Percentiles rank a stretch among this genome's conserved stretches.
phyloP scores from a whole-genome alignment of 306 rosid species.

The Castanea sativa region DNA sequence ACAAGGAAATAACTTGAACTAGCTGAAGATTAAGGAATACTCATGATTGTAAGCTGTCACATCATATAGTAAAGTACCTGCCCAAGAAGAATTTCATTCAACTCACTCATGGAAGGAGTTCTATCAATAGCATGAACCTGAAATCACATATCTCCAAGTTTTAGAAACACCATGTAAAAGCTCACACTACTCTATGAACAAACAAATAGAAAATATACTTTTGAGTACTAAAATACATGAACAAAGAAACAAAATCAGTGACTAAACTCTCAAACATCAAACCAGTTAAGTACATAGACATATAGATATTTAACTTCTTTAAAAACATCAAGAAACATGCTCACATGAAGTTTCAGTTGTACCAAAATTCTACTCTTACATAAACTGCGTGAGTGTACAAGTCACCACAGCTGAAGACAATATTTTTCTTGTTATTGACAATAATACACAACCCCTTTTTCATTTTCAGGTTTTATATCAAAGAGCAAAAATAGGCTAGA shows the following conservation, averaged over 20 bases:
- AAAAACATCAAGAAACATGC: neutral
- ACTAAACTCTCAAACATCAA: neutral
- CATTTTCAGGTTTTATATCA: neutral
- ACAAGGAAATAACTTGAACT: neutral
- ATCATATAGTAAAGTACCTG: slow-evolving; percentile 59
- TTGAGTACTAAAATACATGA: neutral
- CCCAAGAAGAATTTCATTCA: slow-evolving; percentile 90
- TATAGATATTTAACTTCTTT: neutral
- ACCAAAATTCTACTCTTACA: neutral
- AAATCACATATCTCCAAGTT: slow-evolving; percentile 30
- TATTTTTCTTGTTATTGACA: no score
- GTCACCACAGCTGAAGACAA: neutral
- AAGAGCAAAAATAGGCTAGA: neutral
- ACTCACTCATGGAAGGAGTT: slow-evolving; percentile 98
- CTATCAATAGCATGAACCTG: slow-evolving; percentile 95
- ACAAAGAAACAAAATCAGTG: neutral
- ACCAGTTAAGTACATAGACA: neutral
- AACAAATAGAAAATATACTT: slow-evolving; percentile 3
- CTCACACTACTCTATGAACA: slow-evolving; percentile 12
- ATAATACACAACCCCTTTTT: no score
- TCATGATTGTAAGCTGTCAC: neutral
- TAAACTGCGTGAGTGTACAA: neutral
- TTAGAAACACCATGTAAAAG: slow-evolving; percentile 22
- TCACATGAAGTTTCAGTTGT: neutral
- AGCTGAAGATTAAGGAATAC: neutral